Evolutionary conservation across 177 flowering plant genomes (phyloP).

Genomic region (Telopea speciosissima): DNA sequence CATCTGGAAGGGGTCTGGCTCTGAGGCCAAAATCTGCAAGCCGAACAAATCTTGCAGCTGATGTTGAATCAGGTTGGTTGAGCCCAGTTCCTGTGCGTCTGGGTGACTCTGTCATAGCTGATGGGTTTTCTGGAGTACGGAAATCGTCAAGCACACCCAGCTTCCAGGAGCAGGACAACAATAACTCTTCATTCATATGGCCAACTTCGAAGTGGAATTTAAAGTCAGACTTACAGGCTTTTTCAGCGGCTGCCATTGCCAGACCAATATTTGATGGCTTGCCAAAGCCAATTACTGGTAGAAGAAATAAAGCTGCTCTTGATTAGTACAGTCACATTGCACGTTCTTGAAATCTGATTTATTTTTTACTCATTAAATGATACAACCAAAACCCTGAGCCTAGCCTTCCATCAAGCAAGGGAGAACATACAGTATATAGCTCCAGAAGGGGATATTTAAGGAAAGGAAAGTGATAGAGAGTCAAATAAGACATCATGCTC

Average conservation of each 20-base stretch:
- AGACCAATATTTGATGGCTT: constrained; percentile 82
- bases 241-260: constrained; percentile 46
- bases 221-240: constrained; percentile 63
- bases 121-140: constrained; percentile 41
- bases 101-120: constrained; percentile 32
- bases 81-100: constrained; percentile 22
- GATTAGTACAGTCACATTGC: constrained; percentile 47
- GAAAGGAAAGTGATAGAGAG: background rate
- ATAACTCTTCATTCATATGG: constrained; percentile 42
- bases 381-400: background rate
- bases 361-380: constrained; percentile 1
- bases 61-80: constrained; percentile 29
- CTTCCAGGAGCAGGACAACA: constrained; percentile 54
- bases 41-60: constrained; percentile 28
- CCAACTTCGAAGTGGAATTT: constrained; percentile 52
- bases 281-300: constrained; percentile 57
- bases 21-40: constrained; percentile 56
- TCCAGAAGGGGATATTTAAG: background rate
- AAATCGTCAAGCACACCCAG: constrained; percentile 76
- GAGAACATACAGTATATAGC: constrained; percentile 11
- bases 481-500: background rate
- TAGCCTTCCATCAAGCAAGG: constrained; percentile 8
- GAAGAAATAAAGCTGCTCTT: constrained; percentile 70
- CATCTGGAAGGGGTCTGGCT: constrained; percentile 60
- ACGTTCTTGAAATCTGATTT: background rate